A percentile compares a stretch with the other conserved stretches of the same genome.
Evolutionary conservation across 164 flowering plant species (phyloP).

Genomic region (Warburgia ugandensis): DNA sequence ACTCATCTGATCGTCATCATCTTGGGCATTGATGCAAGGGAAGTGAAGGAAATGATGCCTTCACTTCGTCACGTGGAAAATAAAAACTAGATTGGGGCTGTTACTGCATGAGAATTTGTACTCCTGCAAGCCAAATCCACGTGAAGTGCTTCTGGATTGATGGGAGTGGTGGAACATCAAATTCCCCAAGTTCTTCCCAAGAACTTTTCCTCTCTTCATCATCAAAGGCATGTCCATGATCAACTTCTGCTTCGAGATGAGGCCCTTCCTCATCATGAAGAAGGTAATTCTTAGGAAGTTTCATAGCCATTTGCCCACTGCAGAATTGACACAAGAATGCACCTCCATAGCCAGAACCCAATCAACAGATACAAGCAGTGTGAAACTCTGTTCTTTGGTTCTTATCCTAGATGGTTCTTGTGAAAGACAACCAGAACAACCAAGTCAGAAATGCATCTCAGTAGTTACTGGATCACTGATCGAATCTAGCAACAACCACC

Average conservation of each 20-base stretch:
- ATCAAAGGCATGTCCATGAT: conserved; percentile 41
- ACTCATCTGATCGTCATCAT: conserved; percentile 5
- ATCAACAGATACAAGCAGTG: background rate
- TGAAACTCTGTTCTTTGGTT: no score
- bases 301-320: conserved; percentile 39
- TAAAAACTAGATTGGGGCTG: conserved; percentile 52
- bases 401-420: no score
- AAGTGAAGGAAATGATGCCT: conserved; percentile 35
- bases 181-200: conserved; percentile 25
- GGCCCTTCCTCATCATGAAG: conserved; percentile 47
- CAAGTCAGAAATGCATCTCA: no score
- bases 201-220: conserved; percentile 46
- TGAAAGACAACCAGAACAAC: background rate
- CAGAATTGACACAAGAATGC: conserved; percentile 23
- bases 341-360: conserved; percentile 17
- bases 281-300: conserved; percentile 35
- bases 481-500: no score
- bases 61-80: conserved; percentile 40
- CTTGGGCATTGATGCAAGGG: conserved; percentile 43
- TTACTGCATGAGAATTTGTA: conserved; percentile 57
- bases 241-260: conserved; percentile 40
- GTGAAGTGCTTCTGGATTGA: conserved; percentile 12
- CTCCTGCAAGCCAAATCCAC: conserved; percentile 32
- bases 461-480: no score
- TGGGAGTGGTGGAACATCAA: conserved; percentile 28